phyloP scores from a whole-genome alignment of 495 filamentous ascomycete genomes.

The Cenococcum geophilum region DNA sequence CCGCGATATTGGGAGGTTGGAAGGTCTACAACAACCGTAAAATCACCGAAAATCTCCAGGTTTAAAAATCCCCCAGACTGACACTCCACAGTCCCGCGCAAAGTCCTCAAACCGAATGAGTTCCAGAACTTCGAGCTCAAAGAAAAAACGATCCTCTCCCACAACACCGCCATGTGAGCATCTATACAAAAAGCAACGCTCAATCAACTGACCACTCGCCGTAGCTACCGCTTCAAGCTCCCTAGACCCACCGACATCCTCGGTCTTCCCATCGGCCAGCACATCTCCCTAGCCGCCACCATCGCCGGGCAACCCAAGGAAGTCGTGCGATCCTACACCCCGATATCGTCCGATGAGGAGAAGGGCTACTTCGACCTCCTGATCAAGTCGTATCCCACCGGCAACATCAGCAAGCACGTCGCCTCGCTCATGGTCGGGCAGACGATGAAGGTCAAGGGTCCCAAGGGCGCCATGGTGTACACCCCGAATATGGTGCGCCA shows the following conservation, averaged over 20 bases:
- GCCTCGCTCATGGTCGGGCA: constrained; percentile 74
- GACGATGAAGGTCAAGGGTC: constrained; percentile 80
- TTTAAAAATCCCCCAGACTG: neutral
- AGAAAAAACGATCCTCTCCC: constrained; percentile 87
- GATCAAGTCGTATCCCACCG: constrained; percentile 93
- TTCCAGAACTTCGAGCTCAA: constrained; percentile 87
- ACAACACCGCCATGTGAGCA: constrained; percentile 88
- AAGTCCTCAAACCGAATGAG: constrained; percentile 75
- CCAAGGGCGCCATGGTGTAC: constrained; percentile 96
- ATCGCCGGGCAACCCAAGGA: constrained; percentile 75
- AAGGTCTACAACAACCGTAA: constrained; percentile 59
- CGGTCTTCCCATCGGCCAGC: constrained; percentile 94
- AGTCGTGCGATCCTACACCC: constrained; percentile 92
- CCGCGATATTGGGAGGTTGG: constrained; percentile 53
- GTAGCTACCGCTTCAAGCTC: constrained; percentile 81
- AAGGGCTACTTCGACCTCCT: constrained; percentile 94
- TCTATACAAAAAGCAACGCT: neutral
- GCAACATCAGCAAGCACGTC: constrained; percentile 92
- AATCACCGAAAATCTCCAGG: constrained; percentile 23
- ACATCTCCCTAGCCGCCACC: constrained; percentile 87
- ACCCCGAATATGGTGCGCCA: constrained; percentile 87
- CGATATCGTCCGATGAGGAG: constrained; percentile 86
- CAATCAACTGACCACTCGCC: neutral
- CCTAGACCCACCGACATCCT: constrained; percentile 73
- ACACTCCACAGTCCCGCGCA: constrained; percentile 55